These are phyloP conservation scores for Thecaphora frezii DNA, from an alignment of 1,284 basidiomycete species.

Conservation along the genomic window DNA sequence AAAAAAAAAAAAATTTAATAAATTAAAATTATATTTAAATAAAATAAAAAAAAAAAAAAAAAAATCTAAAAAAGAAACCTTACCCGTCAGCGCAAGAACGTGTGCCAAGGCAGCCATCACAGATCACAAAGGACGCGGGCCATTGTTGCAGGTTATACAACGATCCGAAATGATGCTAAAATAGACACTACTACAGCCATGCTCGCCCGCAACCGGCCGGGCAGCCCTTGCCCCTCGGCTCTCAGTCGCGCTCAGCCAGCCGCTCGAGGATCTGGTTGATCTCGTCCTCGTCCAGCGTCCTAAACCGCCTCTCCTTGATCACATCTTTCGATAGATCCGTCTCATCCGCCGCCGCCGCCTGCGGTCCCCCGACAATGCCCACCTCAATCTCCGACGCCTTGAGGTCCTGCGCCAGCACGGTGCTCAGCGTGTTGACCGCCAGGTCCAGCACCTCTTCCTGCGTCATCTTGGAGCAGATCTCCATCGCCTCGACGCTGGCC, in stretches of 20 bases:
- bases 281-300: conserved; percentile 48
- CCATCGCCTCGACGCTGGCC: conserved; percentile 40
- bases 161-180: no score
- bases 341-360: conserved; percentile 15
- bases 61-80: no score
- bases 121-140: no score
- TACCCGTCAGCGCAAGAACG: no score
- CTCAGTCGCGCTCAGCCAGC: conserved; percentile 55
- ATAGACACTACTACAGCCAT: no score
- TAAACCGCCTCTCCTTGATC: conserved; percentile 43
- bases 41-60: no score
- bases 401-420: conserved; percentile 90
- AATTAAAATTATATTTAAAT: no score
- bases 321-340: conserved; percentile 20
- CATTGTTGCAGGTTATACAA: no score
- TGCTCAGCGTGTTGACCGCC: conserved; percentile 91
- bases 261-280: conserved; percentile 51
- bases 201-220: no score
- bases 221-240: no score
- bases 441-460: conserved; percentile 66
- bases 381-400: conserved; percentile 69
- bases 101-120: no score
- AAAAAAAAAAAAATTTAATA: no score
- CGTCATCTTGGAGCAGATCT: conserved; percentile 28
- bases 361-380: conserved; percentile 60